Percentiles rank a stretch among this genome's conserved stretches.
Evolutionary conservation across 805 yeast species (phyloP).

Genomic region (Candida ovalis): DNA sequence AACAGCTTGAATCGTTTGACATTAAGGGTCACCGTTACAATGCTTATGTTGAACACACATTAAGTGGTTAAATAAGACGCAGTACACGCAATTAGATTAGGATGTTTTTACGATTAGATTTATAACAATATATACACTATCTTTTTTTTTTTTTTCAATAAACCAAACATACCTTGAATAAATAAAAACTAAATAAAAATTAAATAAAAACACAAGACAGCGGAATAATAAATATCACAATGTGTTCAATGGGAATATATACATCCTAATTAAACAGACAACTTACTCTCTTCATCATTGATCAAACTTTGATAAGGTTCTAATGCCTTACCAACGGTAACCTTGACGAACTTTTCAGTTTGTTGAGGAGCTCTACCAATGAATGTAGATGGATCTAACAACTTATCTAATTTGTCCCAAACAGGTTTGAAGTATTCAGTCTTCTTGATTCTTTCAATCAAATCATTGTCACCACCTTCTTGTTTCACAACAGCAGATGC

Average conservation of each 20-base stretch:
- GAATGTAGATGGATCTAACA: slow-evolving; percentile 89
- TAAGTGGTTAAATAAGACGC: neutral
- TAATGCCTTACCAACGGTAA: slow-evolving; percentile 81
- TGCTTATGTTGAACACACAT: slow-evolving; percentile 1
- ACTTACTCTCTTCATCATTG: slow-evolving; percentile 64
- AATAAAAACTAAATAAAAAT: neutral
- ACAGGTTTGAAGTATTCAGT: slow-evolving; percentile 85
- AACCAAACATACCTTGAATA: neutral
- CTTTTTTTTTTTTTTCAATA: neutral
- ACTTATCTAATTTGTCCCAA: slow-evolving; percentile 72
- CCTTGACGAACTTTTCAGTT: slow-evolving; percentile 85
- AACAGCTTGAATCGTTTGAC: slow-evolving; percentile 38
- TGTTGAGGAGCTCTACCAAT: slow-evolving; percentile 99
- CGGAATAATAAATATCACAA: neutral
- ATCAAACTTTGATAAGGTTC: slow-evolving; percentile 58
- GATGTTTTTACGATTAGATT: no score
- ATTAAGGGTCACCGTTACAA: slow-evolving; percentile 44
- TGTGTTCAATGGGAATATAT: neutral
- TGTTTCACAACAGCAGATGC: slow-evolving; percentile 97
- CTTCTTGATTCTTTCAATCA: slow-evolving; percentile 79
- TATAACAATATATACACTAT: neutral
- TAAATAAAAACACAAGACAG: neutral
- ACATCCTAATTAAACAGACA: slow-evolving; percentile 55
- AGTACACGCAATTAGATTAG: neutral
- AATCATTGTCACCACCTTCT: slow-evolving; percentile 97